Base-by-base conservation (phyloP, 2,329 filamentous ascomycete genomes). In the Talaromyces sp. region DNA sequence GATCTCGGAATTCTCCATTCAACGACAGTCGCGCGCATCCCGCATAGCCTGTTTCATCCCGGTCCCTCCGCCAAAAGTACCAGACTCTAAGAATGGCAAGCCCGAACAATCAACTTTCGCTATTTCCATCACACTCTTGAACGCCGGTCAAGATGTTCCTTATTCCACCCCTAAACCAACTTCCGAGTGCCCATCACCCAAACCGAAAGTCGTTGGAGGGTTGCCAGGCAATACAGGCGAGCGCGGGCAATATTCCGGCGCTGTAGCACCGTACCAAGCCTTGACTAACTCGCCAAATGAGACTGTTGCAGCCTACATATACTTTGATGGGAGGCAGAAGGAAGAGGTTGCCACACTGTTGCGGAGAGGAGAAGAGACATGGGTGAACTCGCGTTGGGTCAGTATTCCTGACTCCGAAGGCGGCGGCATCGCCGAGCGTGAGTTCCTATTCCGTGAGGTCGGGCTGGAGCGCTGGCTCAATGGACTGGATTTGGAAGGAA, bases 341-440 rank as follows among this genome's bases (percentile, higher is more conserved):
- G 94, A 99, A 71, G 94, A 99, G 76, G 95, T 99, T 3, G 94
- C 94, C 47, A 99, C 94, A 11, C 79, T 99, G 52, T 80, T 99
- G 47, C 83, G 94, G 50, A 88, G 92, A 11, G 93, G 94, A 20
- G 94, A 97, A 70, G 94, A 99, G 76, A 99, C 94, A 2, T 99
- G 94, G 94, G 95, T 99, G 20, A 99, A 97, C 69, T 97, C 91
- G 51, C 83, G 94, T 65, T 99, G 94, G 94, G 94, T 99, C 45
- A 93, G 95, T 69, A 86, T 99, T 6, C 91, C 93, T 2, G 87
- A 92, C 24, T 85, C 88, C 20, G 93, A 97, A 74, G 93, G 93
- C 29, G 94, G 94, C 45, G 94, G 94, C 37, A 83, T 99, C 41
- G 94, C 94, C 27, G 94, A 99, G 78, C 86, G 94, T 60, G 94